Percentiles rank a stretch among this genome's conserved stretches.
These are phyloP conservation scores for Cunninghamia lanceolata DNA, from an alignment of 75 land plant genomes.

Conservation along the genomic window DNA sequence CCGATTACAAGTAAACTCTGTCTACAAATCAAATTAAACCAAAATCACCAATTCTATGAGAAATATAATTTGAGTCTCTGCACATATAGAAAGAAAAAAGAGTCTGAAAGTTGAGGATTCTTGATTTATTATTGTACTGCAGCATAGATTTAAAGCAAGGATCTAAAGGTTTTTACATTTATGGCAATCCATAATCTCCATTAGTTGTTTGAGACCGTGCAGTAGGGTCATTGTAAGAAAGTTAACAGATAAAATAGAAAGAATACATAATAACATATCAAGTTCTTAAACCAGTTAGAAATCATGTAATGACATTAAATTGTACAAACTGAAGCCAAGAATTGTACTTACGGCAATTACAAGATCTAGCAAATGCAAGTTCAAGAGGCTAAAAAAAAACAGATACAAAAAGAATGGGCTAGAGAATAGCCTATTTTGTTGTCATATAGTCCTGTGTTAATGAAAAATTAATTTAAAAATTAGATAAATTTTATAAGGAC, in stretches of 20 bases:
- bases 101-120: not conserved
- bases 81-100: not conserved
- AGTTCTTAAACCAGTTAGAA: not conserved
- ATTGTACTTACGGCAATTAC: not conserved
- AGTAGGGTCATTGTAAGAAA: not conserved
- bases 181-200: not conserved
- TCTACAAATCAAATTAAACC: conserved; percentile 28
- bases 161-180: not conserved
- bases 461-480: not conserved
- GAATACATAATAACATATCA: not conserved
- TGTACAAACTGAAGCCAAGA: not conserved
- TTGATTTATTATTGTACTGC: not conserved
- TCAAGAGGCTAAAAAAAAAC: not conserved
- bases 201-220: not conserved
- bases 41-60: not conserved
- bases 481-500: not conserved
- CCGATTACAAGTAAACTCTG: conserved; percentile 83
- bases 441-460: not conserved
- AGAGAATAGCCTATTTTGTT: not conserved
- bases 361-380: not conserved
- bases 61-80: not conserved
- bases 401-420: not conserved
- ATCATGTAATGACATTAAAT: not conserved
- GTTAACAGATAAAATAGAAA: not conserved
- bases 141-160: not conserved